Conservation (phyloP, 495 filamentous ascomycete genomes). For the Terfezia boudieri region DNA sequence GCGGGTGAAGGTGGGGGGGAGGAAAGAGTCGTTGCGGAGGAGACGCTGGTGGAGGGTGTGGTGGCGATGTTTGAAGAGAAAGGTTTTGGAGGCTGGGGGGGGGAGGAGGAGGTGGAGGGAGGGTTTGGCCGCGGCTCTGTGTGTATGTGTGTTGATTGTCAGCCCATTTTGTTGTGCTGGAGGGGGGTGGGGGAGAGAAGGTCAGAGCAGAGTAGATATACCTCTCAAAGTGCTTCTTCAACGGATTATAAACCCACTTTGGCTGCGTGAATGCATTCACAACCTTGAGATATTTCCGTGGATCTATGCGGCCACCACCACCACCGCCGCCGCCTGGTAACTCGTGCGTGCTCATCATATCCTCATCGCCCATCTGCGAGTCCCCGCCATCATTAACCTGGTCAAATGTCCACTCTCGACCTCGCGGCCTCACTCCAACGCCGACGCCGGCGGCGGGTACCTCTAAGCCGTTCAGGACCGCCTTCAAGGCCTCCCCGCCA, state of each 20-base stretch:
- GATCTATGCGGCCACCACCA: constrained; percentile 7
- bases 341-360: constrained; percentile 16
- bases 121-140: constrained; percentile 31
- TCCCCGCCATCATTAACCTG: constrained; percentile 36
- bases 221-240: constrained; percentile 81
- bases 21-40: constrained; percentile 80
- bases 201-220: constrained; percentile 11
- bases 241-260: constrained; percentile 57
- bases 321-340: neutral
- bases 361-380: constrained; percentile 39
- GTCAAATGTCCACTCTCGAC: constrained; percentile 36
- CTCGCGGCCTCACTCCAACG: constrained; percentile 20
- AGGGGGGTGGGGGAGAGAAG: too few species aligned
- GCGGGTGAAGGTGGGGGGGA: constrained; percentile 42
- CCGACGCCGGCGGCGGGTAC: constrained; percentile 14
- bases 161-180: too few species aligned
- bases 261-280: constrained; percentile 39
- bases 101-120: constrained; percentile 40
- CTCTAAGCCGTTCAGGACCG: constrained; percentile 61
- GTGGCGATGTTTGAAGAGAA: constrained; percentile 70
- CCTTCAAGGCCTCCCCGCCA: constrained; percentile 53
- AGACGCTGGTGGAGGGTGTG: constrained; percentile 77
- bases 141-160: too few species aligned
- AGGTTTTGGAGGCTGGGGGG: constrained; percentile 54
- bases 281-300: constrained; percentile 12